Evolutionary conservation across 2,329 filamentous ascomycete species (phyloP), one percentile per base, ranked within the genome.

Genomic region (Keithomyces neogunnii): DNA sequence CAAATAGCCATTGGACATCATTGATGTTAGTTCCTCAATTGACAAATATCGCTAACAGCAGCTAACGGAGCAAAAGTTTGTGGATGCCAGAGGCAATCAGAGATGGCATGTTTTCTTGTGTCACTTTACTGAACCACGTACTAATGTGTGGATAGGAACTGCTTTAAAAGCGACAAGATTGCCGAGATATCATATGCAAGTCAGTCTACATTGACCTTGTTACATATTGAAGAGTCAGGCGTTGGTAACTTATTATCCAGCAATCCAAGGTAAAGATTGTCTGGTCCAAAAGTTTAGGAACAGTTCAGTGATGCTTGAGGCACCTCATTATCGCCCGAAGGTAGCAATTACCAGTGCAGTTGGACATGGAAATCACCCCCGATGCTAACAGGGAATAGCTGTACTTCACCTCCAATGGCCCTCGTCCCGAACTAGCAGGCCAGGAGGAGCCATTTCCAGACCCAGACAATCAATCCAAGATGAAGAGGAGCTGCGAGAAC

Each of bases 111-210:
- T 56, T 30, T 30, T 44, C 33, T 28, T 9, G 11, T 11, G 4
- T 8, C 9, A 2, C n/a, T 3, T 28, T 5, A 29, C 5, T 29
- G 29, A 45, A 42, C 31, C 31, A 30, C 30, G 10, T 13, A 43
- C 31, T 53, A 56, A 45, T 56, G 46, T 33, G 8, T 26, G 1
- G 49, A 51, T 47, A 88, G 86, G 89, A 85, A 86, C 58, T 86
- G 85, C 57, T 91, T 88, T 71, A 86, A 86, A 62, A 89, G 85
- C 38, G 82, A 89, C 69, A 96, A 96, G 68, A 77, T 89, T 47
- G 88, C 89, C 1, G 89, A 95, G 66, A 82, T 97, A 44, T 96
- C 91, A 0, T 99, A 97, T 67, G 93, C 93, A n/a, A 96, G 87
- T 90, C 69, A 72, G 85, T 75, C 10, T n/a, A 4, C 0, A 2